A percentile compares a stretch with the other conserved stretches of the same genome.
phyloP scores from a whole-genome alignment of 2,329 filamentous ascomycete genomes.

The Fonsecaea multimorphosa region DNA sequence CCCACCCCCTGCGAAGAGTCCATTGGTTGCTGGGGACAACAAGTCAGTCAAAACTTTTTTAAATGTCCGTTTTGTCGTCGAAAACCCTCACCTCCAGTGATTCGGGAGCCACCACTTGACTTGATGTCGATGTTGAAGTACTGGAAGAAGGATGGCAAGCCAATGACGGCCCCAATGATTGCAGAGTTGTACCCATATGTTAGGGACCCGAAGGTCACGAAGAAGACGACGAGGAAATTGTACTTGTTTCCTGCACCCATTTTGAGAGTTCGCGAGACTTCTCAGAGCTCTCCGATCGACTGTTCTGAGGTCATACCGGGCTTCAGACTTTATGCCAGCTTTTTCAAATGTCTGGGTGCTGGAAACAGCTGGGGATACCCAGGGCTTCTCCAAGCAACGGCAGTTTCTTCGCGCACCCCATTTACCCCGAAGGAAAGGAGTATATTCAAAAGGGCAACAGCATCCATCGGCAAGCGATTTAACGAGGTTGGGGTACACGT shows the following conservation, averaged over 20 bases:
- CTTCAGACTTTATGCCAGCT: constrained; percentile 9
- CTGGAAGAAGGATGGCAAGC: constrained; percentile 33
- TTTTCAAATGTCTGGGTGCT: neutral
- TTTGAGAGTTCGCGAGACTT: neutral
- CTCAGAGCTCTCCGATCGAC: neutral
- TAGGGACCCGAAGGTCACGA: constrained; percentile 35
- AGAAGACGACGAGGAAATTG: constrained; percentile 32
- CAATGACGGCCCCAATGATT: constrained; percentile 34
- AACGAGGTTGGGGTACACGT: constrained; percentile 5
- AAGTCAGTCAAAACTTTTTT: constrained; percentile 8
- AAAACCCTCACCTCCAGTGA: constrained; percentile 26
- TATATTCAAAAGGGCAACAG: neutral
- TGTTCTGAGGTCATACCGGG: neutral
- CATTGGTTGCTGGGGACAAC: constrained; percentile 30
- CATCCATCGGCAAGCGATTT: constrained; percentile 1
- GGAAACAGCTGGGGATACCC: neutral
- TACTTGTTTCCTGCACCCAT: constrained; percentile 23
- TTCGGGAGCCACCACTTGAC: constrained; percentile 20
- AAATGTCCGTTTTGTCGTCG: neutral
- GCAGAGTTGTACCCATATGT: constrained; percentile 37
- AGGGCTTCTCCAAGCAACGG: constrained; percentile 11
- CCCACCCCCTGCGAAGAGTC: constrained; percentile 32
- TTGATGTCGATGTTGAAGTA: constrained; percentile 53
- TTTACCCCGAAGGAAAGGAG: constrained; percentile 12
- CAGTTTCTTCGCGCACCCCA: neutral